phyloP scores from a whole-genome alignment of 2,329 filamentous ascomycete genomes.

The Fusarium proliferatum region DNA sequence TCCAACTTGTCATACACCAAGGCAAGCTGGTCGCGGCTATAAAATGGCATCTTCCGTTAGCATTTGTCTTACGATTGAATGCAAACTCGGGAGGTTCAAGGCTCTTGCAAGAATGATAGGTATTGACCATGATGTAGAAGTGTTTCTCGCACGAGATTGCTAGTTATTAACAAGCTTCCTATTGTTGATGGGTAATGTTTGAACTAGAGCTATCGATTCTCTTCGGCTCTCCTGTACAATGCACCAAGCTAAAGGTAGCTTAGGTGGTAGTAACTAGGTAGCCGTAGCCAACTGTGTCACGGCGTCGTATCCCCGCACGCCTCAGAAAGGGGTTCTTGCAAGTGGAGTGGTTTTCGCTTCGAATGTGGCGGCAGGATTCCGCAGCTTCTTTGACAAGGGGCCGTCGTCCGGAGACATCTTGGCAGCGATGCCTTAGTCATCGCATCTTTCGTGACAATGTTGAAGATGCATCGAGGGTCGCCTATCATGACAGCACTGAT shows the following conservation, averaged over 20 bases:
- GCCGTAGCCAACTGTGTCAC: constrained; percentile 23
- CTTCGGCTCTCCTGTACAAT: constrained; percentile 18
- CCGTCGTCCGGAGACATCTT: constrained; percentile 6
- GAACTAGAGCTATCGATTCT: constrained; percentile 38
- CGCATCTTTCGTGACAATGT: background rate
- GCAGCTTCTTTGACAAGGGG: constrained; percentile 43
- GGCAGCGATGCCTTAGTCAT: constrained; percentile 3
- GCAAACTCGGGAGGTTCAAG: background rate
- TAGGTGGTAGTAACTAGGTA: background rate
- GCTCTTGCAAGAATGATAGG: background rate
- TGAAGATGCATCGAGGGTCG: background rate
- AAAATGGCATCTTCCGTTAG: constrained; percentile 20
- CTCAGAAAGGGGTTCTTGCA: constrained; percentile 44
- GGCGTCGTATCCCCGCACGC: constrained; percentile 26
- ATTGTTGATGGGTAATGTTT: constrained; percentile 24
- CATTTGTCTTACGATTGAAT: constrained; percentile 6
- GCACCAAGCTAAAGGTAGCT: constrained; percentile 18
- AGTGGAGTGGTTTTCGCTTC: constrained; percentile 34
- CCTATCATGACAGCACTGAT: background rate
- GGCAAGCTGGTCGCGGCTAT: background rate
- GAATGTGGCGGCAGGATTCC: constrained; percentile 45
- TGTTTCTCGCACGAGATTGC: constrained; percentile 7
- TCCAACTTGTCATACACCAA: constrained; percentile 21
- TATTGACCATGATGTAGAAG: background rate
- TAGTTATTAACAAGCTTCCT: constrained; percentile 14